Conservation (phyloP, 2,329 filamentous ascomycete species). For the Tolypocladium pustulatum region DNA sequence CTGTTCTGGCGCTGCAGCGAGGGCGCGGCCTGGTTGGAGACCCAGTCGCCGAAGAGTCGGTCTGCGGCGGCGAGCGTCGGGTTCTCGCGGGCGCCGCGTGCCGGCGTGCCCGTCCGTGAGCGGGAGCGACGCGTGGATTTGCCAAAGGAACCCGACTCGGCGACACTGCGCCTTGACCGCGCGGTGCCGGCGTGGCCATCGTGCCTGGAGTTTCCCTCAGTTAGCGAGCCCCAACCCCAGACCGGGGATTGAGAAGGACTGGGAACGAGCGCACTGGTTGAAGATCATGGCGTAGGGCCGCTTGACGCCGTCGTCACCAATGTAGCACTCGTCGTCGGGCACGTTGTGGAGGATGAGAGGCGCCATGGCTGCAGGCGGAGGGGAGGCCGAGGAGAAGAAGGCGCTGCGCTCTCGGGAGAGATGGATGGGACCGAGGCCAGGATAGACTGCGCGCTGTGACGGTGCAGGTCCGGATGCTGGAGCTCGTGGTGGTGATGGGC, state of each 20-base stretch:
- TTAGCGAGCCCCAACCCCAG: constrained; percentile 1
- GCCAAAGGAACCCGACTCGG: constrained; percentile 55
- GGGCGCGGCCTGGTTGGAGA: constrained; percentile 32
- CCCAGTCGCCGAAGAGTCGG: constrained; percentile 49
- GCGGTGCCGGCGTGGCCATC: constrained; percentile 38
- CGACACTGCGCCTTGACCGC: constrained; percentile 41
- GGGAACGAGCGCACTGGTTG: constrained; percentile 38
- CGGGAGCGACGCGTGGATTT: constrained; percentile 55
- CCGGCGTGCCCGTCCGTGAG: constrained; percentile 48
- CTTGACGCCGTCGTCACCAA: constrained; percentile 54
- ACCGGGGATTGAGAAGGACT: neutral
- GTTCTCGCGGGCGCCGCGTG: constrained; percentile 42
- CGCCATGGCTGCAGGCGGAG: constrained; percentile 35
- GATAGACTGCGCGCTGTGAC: neutral
- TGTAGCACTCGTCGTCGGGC: constrained; percentile 56
- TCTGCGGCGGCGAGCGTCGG: constrained; percentile 52
- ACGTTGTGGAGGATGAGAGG: constrained; percentile 60
- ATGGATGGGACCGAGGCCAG: neutral
- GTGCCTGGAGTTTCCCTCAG: constrained; percentile 25
- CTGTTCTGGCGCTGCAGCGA: constrained; percentile 23
- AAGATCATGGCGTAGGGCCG: constrained; percentile 58
- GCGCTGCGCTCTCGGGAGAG: neutral
- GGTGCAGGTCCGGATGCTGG: neutral
- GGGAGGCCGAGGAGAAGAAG: neutral
- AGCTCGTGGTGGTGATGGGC: neutral